Conservation (phyloP, 345 rosid genomes). For the Hibiscus tridactylites region DNA sequence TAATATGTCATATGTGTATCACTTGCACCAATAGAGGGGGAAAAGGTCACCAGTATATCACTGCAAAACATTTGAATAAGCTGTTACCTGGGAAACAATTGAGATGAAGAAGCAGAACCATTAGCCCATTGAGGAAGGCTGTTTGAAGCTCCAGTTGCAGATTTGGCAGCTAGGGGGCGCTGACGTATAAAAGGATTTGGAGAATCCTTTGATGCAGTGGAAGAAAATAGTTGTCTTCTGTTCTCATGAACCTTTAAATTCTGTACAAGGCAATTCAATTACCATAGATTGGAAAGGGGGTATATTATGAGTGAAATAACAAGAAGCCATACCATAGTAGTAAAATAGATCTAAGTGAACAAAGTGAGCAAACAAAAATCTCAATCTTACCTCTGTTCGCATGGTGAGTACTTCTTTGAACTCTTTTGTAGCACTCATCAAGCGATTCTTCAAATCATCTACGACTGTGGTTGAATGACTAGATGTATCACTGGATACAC, state of each 20-base stretch:
- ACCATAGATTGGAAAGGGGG: not conserved
- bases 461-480: slow-evolving; percentile 69
- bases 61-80: too few species aligned
- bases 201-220: slow-evolving; percentile 52
- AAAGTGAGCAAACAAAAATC: not conserved
- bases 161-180: slow-evolving; percentile 58
- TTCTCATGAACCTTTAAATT: slow-evolving; percentile 70
- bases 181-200: slow-evolving; percentile 73
- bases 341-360: not conserved
- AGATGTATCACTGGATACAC: slow-evolving; percentile 60
- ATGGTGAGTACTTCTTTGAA: slow-evolving; percentile 76
- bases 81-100: slow-evolving; percentile 26
- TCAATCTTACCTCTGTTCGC: slow-evolving; percentile 57
- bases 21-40: too few species aligned
- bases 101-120: slow-evolving; percentile 41
- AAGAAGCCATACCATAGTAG: too few species aligned
- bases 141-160: slow-evolving; percentile 36
- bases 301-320: too few species aligned
- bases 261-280: slow-evolving; percentile 23
- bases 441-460: slow-evolving; percentile 61
- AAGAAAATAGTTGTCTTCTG: slow-evolving; percentile 68
- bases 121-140: slow-evolving; percentile 68
- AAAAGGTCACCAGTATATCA: not conserved
- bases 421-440: slow-evolving; percentile 78
- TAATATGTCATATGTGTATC: not conserved